A percentile compares a stretch with the other conserved stretches of the same genome.
Evolutionary conservation across 495 filamentous ascomycete species (phyloP).

Genomic region (Aspergillus mulundensis): DNA sequence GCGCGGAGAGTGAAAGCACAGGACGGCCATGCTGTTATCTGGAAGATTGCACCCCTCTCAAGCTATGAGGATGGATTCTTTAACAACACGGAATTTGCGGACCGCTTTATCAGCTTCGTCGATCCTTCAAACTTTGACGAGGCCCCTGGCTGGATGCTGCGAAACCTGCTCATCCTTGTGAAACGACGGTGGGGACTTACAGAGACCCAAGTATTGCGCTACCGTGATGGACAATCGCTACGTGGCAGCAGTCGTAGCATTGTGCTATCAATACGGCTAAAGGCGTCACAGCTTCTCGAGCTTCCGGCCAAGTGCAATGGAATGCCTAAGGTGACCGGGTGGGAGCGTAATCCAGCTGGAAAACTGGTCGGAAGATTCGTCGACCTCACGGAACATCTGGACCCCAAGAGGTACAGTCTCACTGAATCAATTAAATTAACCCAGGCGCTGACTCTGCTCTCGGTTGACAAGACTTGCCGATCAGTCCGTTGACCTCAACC

Average conservation of each 20-base stretch:
- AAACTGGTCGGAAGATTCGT: constrained; percentile 73
- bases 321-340: constrained; percentile 88
- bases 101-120: constrained; percentile 79
- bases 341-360: constrained; percentile 77
- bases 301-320: constrained; percentile 22
- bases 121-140: constrained; percentile 87
- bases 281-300: constrained; percentile 22
- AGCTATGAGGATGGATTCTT: constrained; percentile 89
- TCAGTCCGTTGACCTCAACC: constrained; percentile 93
- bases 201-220: constrained; percentile 82
- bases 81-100: constrained; percentile 56
- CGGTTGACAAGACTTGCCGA: constrained; percentile 62
- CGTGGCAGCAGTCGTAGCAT: constrained; percentile 77
- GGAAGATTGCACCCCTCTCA: constrained; percentile 70
- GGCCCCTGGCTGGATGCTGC: constrained; percentile 85
- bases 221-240: constrained; percentile 71
- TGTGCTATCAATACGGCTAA: constrained; percentile 64
- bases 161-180: constrained; percentile 85
- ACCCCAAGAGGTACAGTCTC: constrained; percentile 60
- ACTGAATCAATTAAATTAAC: not conserved
- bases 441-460: not conserved
- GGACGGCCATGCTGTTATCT: constrained; percentile 28
- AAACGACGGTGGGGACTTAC: constrained; percentile 73
- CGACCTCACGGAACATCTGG: constrained; percentile 85
- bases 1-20: constrained; percentile 59